Conservation (phyloP, 2,329 filamentous ascomycete species). For the Knufia petricola region DNA sequence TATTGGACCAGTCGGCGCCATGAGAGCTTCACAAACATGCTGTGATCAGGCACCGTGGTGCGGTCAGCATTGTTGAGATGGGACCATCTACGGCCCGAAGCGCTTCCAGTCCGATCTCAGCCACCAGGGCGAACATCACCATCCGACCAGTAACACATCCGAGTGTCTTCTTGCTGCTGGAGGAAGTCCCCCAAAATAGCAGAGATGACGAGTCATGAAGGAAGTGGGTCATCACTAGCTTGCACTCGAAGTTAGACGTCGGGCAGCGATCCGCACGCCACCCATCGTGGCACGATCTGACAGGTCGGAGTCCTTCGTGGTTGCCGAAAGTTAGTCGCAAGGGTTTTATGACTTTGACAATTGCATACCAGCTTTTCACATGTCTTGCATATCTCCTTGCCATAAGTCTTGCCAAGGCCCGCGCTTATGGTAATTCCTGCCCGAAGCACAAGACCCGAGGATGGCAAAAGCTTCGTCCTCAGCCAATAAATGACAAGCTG, state of each 20-base stretch:
- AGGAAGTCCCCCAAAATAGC: background rate
- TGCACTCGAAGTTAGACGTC: background rate
- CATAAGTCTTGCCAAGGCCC: conserved; percentile 1
- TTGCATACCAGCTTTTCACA: background rate
- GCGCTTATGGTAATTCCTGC: background rate
- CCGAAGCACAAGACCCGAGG: background rate
- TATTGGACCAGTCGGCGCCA: conserved; percentile 27
- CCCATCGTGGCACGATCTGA: conserved; percentile 6
- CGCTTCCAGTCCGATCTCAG: background rate
- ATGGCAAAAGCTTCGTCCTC: background rate
- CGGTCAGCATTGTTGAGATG: conserved; percentile 6
- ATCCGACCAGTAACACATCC: background rate
- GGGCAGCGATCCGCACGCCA: conserved; percentile 2
- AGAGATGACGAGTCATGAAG: background rate
- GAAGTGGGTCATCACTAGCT: background rate
- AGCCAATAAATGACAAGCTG: background rate
- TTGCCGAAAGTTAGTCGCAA: background rate
- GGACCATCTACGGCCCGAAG: conserved; percentile 14
- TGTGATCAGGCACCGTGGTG: background rate
- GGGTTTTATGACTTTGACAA: background rate
- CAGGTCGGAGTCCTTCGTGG: background rate
- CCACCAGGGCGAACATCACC: background rate
- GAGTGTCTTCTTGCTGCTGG: background rate
- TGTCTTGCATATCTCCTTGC: background rate
- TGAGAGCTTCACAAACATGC: conserved; percentile 11